phyloP scores from a whole-genome alignment of 2,329 filamentous ascomycete genomes.

The Pseudocercospora ulei region DNA sequence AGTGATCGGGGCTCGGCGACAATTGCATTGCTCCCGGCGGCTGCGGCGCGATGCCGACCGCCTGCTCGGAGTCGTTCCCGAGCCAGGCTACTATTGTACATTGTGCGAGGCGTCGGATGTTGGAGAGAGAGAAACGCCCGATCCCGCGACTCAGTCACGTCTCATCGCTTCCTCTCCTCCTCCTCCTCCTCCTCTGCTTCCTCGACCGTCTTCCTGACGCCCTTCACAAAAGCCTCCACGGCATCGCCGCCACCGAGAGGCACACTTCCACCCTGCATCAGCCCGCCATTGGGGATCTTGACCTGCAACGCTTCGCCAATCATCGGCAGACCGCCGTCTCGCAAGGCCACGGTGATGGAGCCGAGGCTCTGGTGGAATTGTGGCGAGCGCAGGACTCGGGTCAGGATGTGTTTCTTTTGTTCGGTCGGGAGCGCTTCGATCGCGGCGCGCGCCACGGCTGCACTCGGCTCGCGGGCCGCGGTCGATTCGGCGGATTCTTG shows the following conservation, averaged over 20 bases:
- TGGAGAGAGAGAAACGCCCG: no score
- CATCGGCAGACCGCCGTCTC: constrained; percentile 81
- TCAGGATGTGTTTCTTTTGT: constrained; percentile 72
- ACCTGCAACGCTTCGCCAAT: constrained; percentile 79
- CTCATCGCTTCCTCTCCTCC: not conserved
- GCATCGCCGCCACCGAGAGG: constrained; percentile 81
- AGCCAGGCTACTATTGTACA: constrained; percentile 1
- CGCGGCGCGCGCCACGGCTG: constrained; percentile 59
- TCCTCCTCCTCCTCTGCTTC: constrained; percentile 39
- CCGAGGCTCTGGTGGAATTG: constrained; percentile 82
- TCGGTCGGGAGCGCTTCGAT: constrained; percentile 60
- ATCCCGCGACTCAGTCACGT: not conserved
- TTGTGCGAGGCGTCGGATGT: constrained; percentile 1
- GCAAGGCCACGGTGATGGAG: constrained; percentile 74
- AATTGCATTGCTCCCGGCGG: no score
- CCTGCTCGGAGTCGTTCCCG: no score
- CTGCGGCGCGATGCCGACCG: no score
- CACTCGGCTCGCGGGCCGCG: constrained; percentile 51
- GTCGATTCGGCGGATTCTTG: constrained; percentile 52
- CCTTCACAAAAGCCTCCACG: constrained; percentile 82
- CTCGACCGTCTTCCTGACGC: constrained; percentile 69
- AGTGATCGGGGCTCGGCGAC: no score
- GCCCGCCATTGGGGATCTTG: constrained; percentile 73
- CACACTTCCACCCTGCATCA: constrained; percentile 65
- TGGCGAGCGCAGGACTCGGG: constrained; percentile 73